These are phyloP conservation scores for Boletus rex-veris DNA, from an alignment of 768 basidiomycete species.

Conservation along the genomic window DNA sequence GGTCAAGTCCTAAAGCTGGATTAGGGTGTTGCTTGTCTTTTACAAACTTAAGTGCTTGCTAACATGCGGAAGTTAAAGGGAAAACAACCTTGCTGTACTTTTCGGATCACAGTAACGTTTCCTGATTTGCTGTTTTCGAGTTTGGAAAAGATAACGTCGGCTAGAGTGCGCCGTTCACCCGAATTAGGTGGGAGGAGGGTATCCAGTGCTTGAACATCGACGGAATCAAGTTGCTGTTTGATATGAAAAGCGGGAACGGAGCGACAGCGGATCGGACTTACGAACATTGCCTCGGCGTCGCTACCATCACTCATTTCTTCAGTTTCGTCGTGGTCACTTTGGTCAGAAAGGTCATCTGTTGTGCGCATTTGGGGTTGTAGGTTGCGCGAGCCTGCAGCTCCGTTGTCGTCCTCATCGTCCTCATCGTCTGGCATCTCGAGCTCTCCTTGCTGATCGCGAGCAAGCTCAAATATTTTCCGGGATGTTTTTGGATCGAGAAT, in stretches of 20 bases:
- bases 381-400: constrained; percentile 24
- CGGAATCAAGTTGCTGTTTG: constrained; percentile 81
- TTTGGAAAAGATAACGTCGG: constrained; percentile 96
- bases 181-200: constrained; percentile 71
- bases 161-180: constrained; percentile 78
- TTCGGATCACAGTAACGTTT: constrained; percentile 54
- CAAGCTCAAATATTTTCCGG: constrained; percentile 85
- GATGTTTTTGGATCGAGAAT: constrained; percentile 81
- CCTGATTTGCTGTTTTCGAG: constrained; percentile 64
- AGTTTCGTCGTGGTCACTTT: constrained; percentile 42
- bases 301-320: constrained; percentile 20
- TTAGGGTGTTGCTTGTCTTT: constrained; percentile 58
- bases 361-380: constrained; percentile 24
- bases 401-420: constrained; percentile 37
- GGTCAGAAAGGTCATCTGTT: constrained; percentile 54
- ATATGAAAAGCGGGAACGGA: constrained; percentile 3
- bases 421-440: constrained; percentile 62
- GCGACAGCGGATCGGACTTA: constrained; percentile 32
- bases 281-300: constrained; percentile 60
- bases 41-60: constrained; percentile 3
- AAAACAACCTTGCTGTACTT: constrained; percentile 52
- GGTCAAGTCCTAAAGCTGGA: constrained; percentile 85
- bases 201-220: constrained; percentile 84
- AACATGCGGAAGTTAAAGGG: background rate
- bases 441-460: constrained; percentile 90